These are phyloP conservation scores for Fusarium sarcochroum DNA, from an alignment of 2,329 filamentous ascomycete genomes.

Conservation along the genomic window DNA sequence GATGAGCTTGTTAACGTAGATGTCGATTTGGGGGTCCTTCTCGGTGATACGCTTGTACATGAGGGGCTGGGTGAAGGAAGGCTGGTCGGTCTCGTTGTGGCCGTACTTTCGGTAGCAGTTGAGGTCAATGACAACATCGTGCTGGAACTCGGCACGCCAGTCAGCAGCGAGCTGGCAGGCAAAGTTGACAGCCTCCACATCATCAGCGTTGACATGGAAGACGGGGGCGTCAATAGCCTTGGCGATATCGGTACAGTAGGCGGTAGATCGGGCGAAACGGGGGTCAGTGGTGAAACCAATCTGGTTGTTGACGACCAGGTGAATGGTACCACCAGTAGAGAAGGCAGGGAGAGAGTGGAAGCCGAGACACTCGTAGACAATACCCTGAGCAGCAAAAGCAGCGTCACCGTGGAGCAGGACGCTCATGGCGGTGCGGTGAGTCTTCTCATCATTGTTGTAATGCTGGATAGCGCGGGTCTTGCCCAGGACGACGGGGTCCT, in stretches of 20 bases:
- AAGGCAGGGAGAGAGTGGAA: conserved; percentile 97
- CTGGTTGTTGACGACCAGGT: conserved; percentile 99
- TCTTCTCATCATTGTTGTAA: conserved; percentile 96
- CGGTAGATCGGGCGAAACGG: conserved; percentile 95
- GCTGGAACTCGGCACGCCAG: conserved; percentile 98
- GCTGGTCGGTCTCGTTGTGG: conserved; percentile 99
- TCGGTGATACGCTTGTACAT: conserved; percentile 99
- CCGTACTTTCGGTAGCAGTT: conserved; percentile 99
- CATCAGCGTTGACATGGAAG: conserved; percentile 99
- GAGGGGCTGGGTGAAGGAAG: conserved; percentile 98
- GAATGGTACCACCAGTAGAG: conserved; percentile 96
- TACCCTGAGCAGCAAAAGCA: conserved; percentile 94
- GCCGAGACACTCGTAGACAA: conserved; percentile 98
- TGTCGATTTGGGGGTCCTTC: conserved; percentile 87
- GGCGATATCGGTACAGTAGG: conserved; percentile 99
- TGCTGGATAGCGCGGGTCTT: conserved; percentile 99
- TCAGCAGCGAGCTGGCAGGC: conserved; percentile 97
- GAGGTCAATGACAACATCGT: conserved; percentile 97
- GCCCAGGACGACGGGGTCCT: conserved; percentile 96
- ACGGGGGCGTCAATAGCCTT: conserved; percentile 98
- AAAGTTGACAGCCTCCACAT: conserved; percentile 98
- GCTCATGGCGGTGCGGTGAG: conserved; percentile 92
- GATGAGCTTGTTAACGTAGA: conserved; percentile 92
- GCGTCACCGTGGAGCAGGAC: conserved; percentile 97
- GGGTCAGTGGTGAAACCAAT: conserved; percentile 99